Conservation (phyloP, 2,329 filamentous ascomycete genomes). For the Colletotrichum sp. region DNA sequence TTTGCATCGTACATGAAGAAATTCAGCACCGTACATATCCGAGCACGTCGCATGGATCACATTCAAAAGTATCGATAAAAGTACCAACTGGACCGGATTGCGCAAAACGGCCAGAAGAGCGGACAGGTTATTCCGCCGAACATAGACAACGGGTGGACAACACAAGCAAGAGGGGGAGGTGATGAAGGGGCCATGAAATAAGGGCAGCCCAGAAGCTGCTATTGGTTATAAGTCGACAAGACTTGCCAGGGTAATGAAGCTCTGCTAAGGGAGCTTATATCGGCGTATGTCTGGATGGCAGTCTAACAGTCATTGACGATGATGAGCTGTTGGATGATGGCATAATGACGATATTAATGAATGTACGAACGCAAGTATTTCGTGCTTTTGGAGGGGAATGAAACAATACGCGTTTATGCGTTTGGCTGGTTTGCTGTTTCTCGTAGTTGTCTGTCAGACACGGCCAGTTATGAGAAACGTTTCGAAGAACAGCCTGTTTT, state of each 20-base stretch:
- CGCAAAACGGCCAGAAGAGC: slow-evolving; percentile 9
- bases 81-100: background rate
- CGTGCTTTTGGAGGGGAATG: slow-evolving; percentile 14
- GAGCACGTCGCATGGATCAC: background rate
- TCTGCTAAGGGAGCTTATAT: background rate
- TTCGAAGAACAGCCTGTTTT: slow-evolving; percentile 8
- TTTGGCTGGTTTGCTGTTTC: background rate
- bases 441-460: background rate
- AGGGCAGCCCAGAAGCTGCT: background rate
- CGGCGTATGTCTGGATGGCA: slow-evolving; percentile 15
- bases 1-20: background rate
- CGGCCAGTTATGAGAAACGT: background rate
- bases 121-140: slow-evolving; percentile 5
- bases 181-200: background rate
- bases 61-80: slow-evolving; percentile 16
- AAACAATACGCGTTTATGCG: background rate
- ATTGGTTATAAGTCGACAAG: background rate
- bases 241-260: background rate
- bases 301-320: slow-evolving; percentile 9
- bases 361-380: slow-evolving; percentile 16
- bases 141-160: background rate
- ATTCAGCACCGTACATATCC: background rate
- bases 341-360: slow-evolving; percentile 23
- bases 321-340: slow-evolving; percentile 14
- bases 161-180: background rate